Conservation (phyloP, 2,329 filamentous ascomycete genomes). For the Pseudogymnoascus sp. region DNA sequence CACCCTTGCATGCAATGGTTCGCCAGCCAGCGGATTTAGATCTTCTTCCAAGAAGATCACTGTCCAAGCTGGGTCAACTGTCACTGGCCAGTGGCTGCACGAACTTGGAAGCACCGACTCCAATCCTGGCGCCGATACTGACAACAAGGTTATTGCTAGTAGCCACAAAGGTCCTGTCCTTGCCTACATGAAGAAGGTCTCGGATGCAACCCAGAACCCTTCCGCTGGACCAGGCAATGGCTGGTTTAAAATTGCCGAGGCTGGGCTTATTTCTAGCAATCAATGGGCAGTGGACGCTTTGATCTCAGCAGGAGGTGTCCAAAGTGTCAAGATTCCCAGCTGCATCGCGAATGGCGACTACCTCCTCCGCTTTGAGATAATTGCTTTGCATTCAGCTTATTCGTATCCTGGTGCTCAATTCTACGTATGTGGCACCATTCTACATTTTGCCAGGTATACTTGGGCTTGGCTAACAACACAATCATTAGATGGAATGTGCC, state of each 20-base stretch:
- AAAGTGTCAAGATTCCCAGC: slow-evolving; percentile 37
- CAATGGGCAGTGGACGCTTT: slow-evolving; percentile 22
- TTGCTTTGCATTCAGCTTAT: slow-evolving; percentile 31
- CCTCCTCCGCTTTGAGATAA: slow-evolving; percentile 45
- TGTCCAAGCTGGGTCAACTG: background rate
- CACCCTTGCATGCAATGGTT: background rate
- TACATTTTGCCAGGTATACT: background rate
- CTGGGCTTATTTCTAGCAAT: slow-evolving; percentile 14
- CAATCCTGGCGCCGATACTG: background rate
- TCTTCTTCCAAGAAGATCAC: slow-evolving; percentile 3
- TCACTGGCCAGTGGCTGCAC: background rate
- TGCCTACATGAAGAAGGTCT: slow-evolving; percentile 39
- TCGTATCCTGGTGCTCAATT: slow-evolving; percentile 30
- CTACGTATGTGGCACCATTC: slow-evolving; percentile 25
- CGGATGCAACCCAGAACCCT: slow-evolving; percentile 27
- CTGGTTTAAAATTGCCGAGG: slow-evolving; percentile 41
- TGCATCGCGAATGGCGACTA: slow-evolving; percentile 48
- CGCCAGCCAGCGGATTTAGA: background rate
- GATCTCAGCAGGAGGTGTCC: slow-evolving; percentile 27
- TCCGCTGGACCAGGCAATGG: slow-evolving; percentile 20
- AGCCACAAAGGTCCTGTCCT: slow-evolving; percentile 39
- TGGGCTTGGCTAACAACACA: background rate
- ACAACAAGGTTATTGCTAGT: slow-evolving; percentile 31
- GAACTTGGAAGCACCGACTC: background rate
- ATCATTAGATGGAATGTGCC: slow-evolving; percentile 12